Evolutionary conservation across 2,329 filamentous ascomycete species (phyloP), one percentile per base, ranked within the genome.

Genomic region (Thielaviopsis punctulata): DNA sequence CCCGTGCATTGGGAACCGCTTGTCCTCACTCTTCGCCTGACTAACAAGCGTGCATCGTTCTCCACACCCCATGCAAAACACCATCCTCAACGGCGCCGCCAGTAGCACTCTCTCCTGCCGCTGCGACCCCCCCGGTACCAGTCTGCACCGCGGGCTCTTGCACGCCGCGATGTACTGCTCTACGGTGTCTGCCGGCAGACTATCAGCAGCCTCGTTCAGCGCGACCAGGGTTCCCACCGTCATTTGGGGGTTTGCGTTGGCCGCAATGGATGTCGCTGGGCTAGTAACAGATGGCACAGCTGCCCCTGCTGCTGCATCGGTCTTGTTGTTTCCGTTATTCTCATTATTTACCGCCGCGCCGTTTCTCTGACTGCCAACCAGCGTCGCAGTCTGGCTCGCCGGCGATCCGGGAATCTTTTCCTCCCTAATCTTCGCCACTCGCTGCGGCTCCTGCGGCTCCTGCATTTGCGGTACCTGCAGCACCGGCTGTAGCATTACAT

Each of bases 321-420:
- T n/a, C n/a, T n/a, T n/a, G n/a, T n/a, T n/a, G n/a, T 58, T 60
- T 54, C 62, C 62, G 18, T 27, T 23, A n/a, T 43, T 41, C n/a
- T n/a, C n/a, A n/a, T n/a, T n/a, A n/a, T n/a, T n/a, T n/a, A n/a
- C n/a, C n/a, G n/a, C n/a, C n/a, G n/a, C n/a, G n/a, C n/a, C n/a
- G n/a, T n/a, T n/a, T n/a, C n/a, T n/a, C n/a, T n/a, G n/a, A n/a
- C n/a, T n/a, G n/a, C n/a, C n/a, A n/a, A n/a, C n/a, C n/a, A n/a
- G n/a, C n/a, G n/a, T n/a, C n/a, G n/a, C n/a, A n/a, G n/a, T n/a
- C n/a, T n/a, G n/a, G n/a, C n/a, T n/a, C n/a, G n/a, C n/a, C n/a
- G n/a, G n/a, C n/a, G n/a, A n/a, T n/a, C n/a, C n/a, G n/a, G n/a
- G n/a, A n/a, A n/a, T n/a, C n/a, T n/a, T n/a, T n/a, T n/a, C n/a